phyloP scores from a whole-genome alignment of 768 basidiomycete species.

The Basidioascus undulatus region DNA sequence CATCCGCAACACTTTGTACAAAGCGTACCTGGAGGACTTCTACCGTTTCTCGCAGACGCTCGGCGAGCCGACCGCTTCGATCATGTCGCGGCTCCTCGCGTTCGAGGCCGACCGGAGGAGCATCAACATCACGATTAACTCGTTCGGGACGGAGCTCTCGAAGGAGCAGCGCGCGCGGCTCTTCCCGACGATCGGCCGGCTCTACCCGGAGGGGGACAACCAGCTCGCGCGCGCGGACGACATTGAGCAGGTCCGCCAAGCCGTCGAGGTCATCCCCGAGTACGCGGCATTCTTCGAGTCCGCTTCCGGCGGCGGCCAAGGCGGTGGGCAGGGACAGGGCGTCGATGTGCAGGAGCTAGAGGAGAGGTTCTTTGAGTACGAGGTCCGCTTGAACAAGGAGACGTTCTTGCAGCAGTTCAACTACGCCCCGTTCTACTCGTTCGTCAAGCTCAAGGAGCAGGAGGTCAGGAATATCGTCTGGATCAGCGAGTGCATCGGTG shows the following conservation, averaged over 20 bases:
- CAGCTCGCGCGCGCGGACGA: slow-evolving; percentile 82
- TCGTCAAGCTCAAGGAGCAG: slow-evolving; percentile 34
- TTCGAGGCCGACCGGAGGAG: slow-evolving; percentile 95
- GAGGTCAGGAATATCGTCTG: slow-evolving; percentile 23
- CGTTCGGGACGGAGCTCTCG: slow-evolving; percentile 77
- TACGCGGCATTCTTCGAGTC: slow-evolving; percentile 75
- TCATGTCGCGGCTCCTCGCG: slow-evolving; percentile 73
- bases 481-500: slow-evolving; percentile 12
- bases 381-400: slow-evolving; percentile 82
- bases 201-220: slow-evolving; percentile 92
- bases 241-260: slow-evolving; percentile 67
- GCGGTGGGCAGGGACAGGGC: slow-evolving; percentile 24
- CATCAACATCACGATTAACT: slow-evolving; percentile 98
- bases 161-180: slow-evolving; percentile 88
- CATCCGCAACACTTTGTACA: slow-evolving; percentile 96
- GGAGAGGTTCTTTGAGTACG: slow-evolving; percentile 77
- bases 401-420: slow-evolving; percentile 95
- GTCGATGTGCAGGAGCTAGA: slow-evolving; percentile 42
- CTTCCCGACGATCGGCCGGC: slow-evolving; percentile 76
- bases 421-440: slow-evolving; percentile 65
- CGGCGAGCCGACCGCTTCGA: slow-evolving; percentile 62
- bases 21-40: slow-evolving; percentile 96
- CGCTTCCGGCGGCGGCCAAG: slow-evolving; percentile 18
- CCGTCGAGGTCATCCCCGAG: slow-evolving; percentile 68
- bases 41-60: slow-evolving; percentile 55